Evolutionary conservation across 1,284 basidiomycete species (phyloP).

Genomic region (Malassezia obtusa): DNA sequence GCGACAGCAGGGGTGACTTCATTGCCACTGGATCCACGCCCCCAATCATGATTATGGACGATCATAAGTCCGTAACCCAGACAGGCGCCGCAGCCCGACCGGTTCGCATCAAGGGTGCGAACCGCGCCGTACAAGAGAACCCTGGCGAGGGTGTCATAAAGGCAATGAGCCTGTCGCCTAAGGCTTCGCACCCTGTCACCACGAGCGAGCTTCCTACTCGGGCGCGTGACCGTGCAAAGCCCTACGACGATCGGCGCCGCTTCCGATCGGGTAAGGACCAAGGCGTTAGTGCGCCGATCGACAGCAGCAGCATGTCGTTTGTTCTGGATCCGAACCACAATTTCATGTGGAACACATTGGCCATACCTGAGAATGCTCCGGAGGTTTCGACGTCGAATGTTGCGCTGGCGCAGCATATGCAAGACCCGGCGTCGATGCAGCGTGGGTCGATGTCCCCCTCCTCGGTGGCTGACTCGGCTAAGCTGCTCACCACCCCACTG

Average conservation of each 20-base stretch:
- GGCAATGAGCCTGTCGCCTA: slow-evolving; percentile 10
- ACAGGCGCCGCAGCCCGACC: background rate
- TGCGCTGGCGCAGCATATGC: background rate
- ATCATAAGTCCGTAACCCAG: slow-evolving; percentile 61
- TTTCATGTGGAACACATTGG: background rate
- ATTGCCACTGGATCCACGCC: slow-evolving; percentile 74
- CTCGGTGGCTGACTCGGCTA: background rate
- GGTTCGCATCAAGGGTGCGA: background rate
- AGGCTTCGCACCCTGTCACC: slow-evolving; percentile 20
- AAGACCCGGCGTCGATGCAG: background rate
- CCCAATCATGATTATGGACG: slow-evolving; percentile 91
- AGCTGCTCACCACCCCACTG: background rate
- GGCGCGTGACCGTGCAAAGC: slow-evolving; percentile 28
- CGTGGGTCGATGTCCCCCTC: background rate
- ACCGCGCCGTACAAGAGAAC: slow-evolving; percentile 49
- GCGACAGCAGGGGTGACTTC: slow-evolving; percentile 67
- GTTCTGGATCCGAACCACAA: background rate
- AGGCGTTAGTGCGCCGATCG: background rate
- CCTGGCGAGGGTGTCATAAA: slow-evolving; percentile 17
- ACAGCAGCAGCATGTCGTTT: slow-evolving; percentile 5
- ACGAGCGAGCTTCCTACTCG: slow-evolving; percentile 7
- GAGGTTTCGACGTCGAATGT: background rate
- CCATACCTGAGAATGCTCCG: background rate
- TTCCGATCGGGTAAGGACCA: background rate
- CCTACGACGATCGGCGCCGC: slow-evolving; percentile 29